Base-by-base conservation (phyloP, 2,329 filamentous ascomycete genomes). In the Colletotrichum tropicicola region DNA sequence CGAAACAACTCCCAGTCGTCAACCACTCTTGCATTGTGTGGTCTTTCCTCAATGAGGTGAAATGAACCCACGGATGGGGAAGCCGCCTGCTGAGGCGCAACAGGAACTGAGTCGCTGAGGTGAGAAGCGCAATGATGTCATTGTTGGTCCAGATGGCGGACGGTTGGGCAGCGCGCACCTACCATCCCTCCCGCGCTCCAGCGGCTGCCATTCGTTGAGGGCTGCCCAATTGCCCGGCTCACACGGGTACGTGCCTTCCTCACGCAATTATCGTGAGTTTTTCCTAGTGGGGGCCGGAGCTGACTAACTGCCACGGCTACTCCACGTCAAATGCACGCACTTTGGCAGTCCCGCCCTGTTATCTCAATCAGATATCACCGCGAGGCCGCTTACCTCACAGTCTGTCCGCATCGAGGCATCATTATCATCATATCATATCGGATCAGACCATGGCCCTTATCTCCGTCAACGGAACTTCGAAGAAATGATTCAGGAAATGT, bases 51-150 rank as follows among this genome's bases (percentile, higher is more conserved):
- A 15, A 56, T 28, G 28, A 49, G 19, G 5, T 43, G 35, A 28
- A 30, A 7, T 43, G 27, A 23, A 48, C 30, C 19, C 59, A 27
- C 59, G 59, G 44, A 48, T 62, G 54, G 27, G 48, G 60, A 60
- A 52, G 5, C 28, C n/a, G 37, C 25, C 19, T 17, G 23, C 7
- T 17, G 27, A 49, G 21, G 30, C 53, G 41, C n/a, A 32, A 30
- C 23, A 45, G 30, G 6, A 28, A 37, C 10, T 17, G 32, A 57
- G n/a, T 35, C 21, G 35, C 44, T 51, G 55, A 51, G 55, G 25
- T 35, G 47, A 28, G 17, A 47, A 25, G 47, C n/a, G 43, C 10
- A 17, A 65, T 65, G 61, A 65, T 65, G 61, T 65, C 61, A 65
- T 65, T 51, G 43, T 21, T 30, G 56, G 49, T 54, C 44, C 43